Percentiles rank a stretch among this genome's conserved stretches.
Evolutionary conservation across 176 grass and related monocot genomes (phyloP).

Genomic region (Phragmites australis): DNA sequence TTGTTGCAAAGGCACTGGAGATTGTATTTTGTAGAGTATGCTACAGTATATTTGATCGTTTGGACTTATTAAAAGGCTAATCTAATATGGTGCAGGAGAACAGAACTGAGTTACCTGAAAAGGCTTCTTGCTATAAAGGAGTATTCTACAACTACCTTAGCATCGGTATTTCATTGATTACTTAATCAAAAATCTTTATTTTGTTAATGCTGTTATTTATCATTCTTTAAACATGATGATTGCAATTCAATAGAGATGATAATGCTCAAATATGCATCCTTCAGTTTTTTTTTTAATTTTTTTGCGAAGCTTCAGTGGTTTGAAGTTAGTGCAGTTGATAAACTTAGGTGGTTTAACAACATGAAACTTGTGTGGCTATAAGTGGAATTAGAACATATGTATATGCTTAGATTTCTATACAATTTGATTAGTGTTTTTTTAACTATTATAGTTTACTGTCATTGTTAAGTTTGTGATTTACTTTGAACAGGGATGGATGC

Average conservation of each 20-base stretch:
- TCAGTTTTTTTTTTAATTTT: too few species aligned
- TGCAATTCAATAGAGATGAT: background rate
- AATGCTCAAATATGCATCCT: background rate
- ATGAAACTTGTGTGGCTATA: constrained; percentile 4
- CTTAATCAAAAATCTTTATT: constrained; percentile 25
- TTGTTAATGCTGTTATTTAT: constrained; percentile 11
- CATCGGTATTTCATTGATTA: constrained; percentile 66
- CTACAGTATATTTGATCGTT: background rate
- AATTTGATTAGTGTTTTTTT: constrained; percentile 3
- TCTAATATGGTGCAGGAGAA: constrained; percentile 63
- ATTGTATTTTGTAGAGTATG: background rate
- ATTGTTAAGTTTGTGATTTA: constrained; percentile 20
- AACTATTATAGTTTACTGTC: constrained; percentile 18
- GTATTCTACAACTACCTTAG: constrained; percentile 99
- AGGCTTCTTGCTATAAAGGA: constrained; percentile 86
- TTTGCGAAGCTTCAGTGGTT: background rate
- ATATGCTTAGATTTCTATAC: background rate
- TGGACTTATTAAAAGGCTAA: background rate
- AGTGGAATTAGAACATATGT: background rate
- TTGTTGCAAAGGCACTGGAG: background rate
- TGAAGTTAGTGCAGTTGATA: constrained; percentile 3
- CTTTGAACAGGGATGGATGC: constrained; percentile 95
- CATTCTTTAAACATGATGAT: background rate
- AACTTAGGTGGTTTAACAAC: background rate
- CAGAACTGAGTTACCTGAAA: constrained; percentile 62